Evolutionary conservation across 2,329 filamentous ascomycete species (phyloP).

Genomic region (Fusarium tricinctum): DNA sequence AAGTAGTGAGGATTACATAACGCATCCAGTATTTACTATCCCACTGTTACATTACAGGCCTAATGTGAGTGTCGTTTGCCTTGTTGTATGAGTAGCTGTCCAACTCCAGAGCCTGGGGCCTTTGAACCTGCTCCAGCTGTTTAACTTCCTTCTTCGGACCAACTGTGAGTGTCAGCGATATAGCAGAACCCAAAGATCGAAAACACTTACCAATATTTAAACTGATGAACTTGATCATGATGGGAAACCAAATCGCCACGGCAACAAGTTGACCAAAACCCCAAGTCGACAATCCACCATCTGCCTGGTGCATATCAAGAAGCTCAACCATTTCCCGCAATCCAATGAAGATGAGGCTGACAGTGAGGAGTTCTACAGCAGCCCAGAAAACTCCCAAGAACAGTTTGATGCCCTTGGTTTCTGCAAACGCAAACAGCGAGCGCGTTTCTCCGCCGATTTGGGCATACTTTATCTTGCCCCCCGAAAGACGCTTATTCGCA

Average conservation of each 20-base stretch:
- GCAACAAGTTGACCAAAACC: conserved; percentile 18
- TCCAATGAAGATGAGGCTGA: not conserved
- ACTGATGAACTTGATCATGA: not conserved
- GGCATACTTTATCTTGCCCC: not conserved
- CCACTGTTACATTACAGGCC: accelerated
- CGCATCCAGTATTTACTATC: no score
- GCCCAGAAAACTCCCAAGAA: not conserved
- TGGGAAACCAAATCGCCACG: conserved; percentile 14
- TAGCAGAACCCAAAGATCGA: accelerated
- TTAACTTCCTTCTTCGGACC: not conserved
- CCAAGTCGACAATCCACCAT: not conserved
- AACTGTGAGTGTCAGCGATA: not conserved
- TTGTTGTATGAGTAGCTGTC: not conserved
- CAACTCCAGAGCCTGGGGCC: not conserved
- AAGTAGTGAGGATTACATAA: not conserved
- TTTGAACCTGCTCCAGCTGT: no score
- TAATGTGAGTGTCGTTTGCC: not conserved
- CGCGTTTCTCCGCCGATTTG: not conserved
- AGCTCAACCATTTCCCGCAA: not conserved
- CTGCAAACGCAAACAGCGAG: not conserved
- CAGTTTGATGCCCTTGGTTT: not conserved
- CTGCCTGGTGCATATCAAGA: not conserved
- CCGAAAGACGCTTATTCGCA: not conserved
- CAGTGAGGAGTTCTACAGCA: accelerated
- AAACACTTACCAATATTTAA: not conserved